A percentile compares a stretch with the other conserved stretches of the same genome.
phyloP scores from a whole-genome alignment of 257 asterid species.

The Nicotiana knightiana region DNA sequence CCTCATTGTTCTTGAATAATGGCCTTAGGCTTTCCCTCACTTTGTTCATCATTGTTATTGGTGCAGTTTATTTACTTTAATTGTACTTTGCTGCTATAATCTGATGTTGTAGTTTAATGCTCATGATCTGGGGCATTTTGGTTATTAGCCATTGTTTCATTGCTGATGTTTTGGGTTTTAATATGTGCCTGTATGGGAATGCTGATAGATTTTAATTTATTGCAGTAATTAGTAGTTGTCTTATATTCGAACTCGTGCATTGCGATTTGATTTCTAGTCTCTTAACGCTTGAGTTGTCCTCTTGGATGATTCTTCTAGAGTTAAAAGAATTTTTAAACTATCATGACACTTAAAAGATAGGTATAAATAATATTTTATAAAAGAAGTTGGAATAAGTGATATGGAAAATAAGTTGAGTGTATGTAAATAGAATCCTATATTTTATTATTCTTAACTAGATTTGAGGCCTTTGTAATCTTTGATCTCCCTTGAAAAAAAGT shows the following conservation, averaged over 20 bases:
- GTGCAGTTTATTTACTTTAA: not conserved
- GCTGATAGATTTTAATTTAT: not conserved
- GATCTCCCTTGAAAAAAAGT: too few species aligned
- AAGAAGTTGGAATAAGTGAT: too few species aligned
- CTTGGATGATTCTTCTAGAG: not conserved
- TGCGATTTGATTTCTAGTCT: not conserved
- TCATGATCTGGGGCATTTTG: not conserved
- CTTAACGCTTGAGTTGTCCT: not conserved
- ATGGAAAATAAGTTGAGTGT: too few species aligned
- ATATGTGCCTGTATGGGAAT: not conserved
- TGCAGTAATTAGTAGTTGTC: not conserved
- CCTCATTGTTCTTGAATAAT: not conserved
- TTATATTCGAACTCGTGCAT: not conserved
- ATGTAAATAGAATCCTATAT: too few species aligned
- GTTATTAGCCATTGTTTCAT: not conserved
- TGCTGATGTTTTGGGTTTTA: not conserved
- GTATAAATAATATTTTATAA: too few species aligned
- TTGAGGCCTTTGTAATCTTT: too few species aligned
- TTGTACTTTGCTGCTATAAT: not conserved
- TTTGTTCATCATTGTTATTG: not conserved
- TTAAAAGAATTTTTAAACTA: too few species aligned
- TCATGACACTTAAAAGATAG: too few species aligned
- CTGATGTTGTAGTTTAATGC: not conserved
- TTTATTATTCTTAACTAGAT: too few species aligned
- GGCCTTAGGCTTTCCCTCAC: not conserved